Conservation (phyloP, 441 rosid species). For the Gossypium lobatum region DNA sequence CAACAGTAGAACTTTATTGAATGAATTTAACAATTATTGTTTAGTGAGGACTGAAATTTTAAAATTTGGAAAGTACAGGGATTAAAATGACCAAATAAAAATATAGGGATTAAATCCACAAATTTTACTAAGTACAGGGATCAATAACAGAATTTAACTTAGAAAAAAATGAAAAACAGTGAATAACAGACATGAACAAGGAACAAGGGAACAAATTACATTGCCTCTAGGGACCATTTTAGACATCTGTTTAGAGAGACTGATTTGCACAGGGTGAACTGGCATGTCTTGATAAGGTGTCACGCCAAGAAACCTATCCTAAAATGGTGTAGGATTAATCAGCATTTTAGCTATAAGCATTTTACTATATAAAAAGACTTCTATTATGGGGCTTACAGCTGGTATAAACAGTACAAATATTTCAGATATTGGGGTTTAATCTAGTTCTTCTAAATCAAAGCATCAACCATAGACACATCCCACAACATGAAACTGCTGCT, state of each 20-base stretch:
- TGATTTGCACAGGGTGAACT: background rate
- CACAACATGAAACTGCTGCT: background rate
- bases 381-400: background rate
- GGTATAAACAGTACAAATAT: background rate
- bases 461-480: background rate
- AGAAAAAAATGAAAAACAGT: background rate
- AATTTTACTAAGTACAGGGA: no score
- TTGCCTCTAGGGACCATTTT: background rate
- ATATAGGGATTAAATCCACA: no score
- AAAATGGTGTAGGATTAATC: background rate
- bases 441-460: background rate
- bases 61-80: no score
- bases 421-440: background rate
- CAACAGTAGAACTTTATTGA: no score
- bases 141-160: no score
- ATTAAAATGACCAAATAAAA: no score
- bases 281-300: background rate
- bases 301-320: background rate
- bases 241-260: background rate
- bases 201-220: background rate
- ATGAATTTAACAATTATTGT: no score
- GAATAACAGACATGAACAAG: background rate
- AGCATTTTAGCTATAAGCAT: background rate
- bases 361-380: background rate
- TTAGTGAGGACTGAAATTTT: no score